Conservation (phyloP, 441 rosid species). For the Daphne laureola region DNA sequence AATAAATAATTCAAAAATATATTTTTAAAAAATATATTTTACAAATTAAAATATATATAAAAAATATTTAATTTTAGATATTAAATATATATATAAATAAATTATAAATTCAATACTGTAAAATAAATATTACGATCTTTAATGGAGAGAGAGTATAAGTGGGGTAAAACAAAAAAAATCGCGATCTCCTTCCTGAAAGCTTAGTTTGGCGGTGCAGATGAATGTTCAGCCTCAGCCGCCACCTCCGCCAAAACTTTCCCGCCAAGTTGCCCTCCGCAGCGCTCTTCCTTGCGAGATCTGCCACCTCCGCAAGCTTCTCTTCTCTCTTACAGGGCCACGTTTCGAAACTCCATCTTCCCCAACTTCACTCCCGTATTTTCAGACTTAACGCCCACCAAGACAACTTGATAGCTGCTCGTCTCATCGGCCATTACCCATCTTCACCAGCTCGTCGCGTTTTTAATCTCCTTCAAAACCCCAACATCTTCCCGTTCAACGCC, state of each 20-base stretch:
- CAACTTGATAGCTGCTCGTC: slow-evolving; percentile 33
- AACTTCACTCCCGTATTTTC: slow-evolving; percentile 27
- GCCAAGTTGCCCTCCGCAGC: not conserved
- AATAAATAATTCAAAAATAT: no score
- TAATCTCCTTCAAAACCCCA: slow-evolving; percentile 24
- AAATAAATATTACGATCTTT: no score
- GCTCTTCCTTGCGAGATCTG: not conserved
- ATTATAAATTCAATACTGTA: no score
- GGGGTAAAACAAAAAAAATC: no score
- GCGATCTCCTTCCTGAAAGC: no score
- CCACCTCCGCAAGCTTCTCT: slow-evolving; percentile 10
- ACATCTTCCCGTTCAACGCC: slow-evolving; percentile 41
- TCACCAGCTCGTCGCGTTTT: slow-evolving; percentile 18
- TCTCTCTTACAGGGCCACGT: slow-evolving; percentile 18
- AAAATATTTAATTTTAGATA: no score
- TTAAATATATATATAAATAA: no score
- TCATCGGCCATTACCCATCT: slow-evolving; percentile 33
- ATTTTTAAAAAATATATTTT: no score
- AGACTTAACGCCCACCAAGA: slow-evolving; percentile 25
- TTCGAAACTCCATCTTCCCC: slow-evolving; percentile 18
- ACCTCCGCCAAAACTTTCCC: not conserved
- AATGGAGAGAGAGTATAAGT: no score
- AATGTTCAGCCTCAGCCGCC: not conserved
- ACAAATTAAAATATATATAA: no score
- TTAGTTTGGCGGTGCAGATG: no score